Percentiles rank a stretch among this genome's conserved stretches.
Evolutionary conservation across 2,329 filamentous ascomycete species (phyloP).

Genomic region (Fusarium phyllophilum): DNA sequence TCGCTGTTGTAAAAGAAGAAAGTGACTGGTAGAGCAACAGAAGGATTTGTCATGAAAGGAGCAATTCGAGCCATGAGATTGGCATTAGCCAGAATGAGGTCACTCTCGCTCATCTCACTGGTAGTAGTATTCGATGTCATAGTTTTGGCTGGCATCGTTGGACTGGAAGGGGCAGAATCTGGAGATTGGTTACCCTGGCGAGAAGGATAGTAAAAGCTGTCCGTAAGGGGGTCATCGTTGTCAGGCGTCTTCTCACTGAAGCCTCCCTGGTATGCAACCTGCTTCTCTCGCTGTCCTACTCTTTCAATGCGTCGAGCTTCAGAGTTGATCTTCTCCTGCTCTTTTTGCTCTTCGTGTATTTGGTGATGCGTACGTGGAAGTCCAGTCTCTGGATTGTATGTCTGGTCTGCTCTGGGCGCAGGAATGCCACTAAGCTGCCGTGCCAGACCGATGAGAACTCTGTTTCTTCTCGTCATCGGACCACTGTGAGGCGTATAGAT

Average conservation of each 20-base stretch:
- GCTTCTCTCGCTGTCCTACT: constrained; percentile 76
- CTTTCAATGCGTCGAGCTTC: constrained; percentile 82
- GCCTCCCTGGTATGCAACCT: constrained; percentile 73
- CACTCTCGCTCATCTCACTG: constrained; percentile 76
- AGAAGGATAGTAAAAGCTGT: constrained; percentile 45
- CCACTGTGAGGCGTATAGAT: constrained; percentile 87
- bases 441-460: constrained; percentile 86
- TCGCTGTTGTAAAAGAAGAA: constrained; percentile 94
- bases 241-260: constrained; percentile 75
- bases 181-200: constrained; percentile 50
- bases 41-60: constrained; percentile 88
- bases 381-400: constrained; percentile 33
- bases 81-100: constrained; percentile 82
- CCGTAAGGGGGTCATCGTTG: constrained; percentile 50
- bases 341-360: constrained; percentile 59
- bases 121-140: constrained; percentile 43
- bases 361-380: constrained; percentile 41
- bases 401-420: constrained; percentile 63
- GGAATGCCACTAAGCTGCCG: constrained; percentile 89
- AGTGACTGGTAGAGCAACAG: constrained; percentile 81
- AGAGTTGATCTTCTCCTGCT: constrained; percentile 73
- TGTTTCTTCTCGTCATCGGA: constrained; percentile 86
- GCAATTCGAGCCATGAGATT: constrained; percentile 88
- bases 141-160: constrained; percentile 52
- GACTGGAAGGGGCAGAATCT: constrained; percentile 56